Evolutionary conservation across 257 asterid genomes (phyloP).

Genomic region (Cruciata laevipes): DNA sequence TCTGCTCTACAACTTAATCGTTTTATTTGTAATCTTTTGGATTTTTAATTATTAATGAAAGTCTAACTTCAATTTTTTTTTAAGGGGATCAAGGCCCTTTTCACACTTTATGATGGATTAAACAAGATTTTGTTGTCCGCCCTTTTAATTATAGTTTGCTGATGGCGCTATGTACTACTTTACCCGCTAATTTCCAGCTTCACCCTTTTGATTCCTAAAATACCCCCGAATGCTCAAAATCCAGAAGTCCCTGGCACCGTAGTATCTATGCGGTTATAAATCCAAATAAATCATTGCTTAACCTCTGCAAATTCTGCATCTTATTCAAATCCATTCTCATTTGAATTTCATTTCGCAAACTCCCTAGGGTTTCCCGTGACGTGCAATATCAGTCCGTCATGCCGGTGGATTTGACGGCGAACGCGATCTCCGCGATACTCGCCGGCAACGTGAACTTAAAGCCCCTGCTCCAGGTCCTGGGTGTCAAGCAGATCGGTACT

Average conservation of each 20-base stretch:
- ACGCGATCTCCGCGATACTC: slow-evolving; percentile 63
- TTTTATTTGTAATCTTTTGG: too few species aligned
- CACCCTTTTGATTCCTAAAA: not conserved
- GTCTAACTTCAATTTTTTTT: too few species aligned
- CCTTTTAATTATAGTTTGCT: too few species aligned
- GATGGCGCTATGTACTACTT: too few species aligned
- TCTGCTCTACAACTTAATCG: too few species aligned
- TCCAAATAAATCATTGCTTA: not conserved
- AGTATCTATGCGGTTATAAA: not conserved
- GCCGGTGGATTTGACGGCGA: slow-evolving; percentile 67
- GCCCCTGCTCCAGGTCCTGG: slow-evolving; percentile 94
- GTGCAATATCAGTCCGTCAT: slow-evolving; percentile 17
- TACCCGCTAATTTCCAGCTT: not conserved
- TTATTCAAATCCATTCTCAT: not conserved
- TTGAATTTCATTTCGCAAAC: slow-evolving; percentile 6
- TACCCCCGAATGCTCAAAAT: not conserved
- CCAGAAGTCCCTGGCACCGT: not conserved
- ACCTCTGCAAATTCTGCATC: not conserved
- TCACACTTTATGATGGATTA: too few species aligned
- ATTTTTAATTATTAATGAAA: too few species aligned
- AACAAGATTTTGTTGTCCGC: too few species aligned
- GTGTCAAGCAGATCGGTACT: slow-evolving; percentile 59
- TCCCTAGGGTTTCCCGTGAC: slow-evolving; percentile 5
- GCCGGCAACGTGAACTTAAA: slow-evolving; percentile 79
- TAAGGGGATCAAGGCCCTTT: too few species aligned